phyloP scores from a whole-genome alignment of 164 flowering plant genomes.

The Tinospora cordifolia region DNA sequence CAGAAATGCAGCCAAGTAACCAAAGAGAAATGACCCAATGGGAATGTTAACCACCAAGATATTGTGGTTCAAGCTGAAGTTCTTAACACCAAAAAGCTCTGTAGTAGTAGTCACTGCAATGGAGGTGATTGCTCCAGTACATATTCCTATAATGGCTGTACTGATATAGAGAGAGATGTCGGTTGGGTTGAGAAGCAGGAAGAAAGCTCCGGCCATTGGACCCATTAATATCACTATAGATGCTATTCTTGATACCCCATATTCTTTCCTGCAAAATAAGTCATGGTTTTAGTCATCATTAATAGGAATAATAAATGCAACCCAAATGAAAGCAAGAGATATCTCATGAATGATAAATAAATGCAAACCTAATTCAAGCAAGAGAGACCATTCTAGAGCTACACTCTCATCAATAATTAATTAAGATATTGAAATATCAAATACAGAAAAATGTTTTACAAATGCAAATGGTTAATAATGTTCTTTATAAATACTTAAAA shows the following conservation, averaged over 20 bases:
- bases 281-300: neutral
- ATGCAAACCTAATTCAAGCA: too few relatives aligned
- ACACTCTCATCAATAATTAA: too few relatives aligned
- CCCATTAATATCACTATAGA: constrained; percentile 41
- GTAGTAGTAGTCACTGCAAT: constrained; percentile 57
- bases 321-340: too few relatives aligned
- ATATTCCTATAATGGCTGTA: constrained; percentile 68
- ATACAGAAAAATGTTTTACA: too few relatives aligned
- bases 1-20: constrained; percentile 51
- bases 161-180: constrained; percentile 40
- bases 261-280: constrained; percentile 35
- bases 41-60: constrained; percentile 76
- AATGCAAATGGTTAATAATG: too few relatives aligned
- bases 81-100: constrained; percentile 68
- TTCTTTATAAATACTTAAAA: too few relatives aligned
- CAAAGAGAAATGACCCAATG: constrained; percentile 69
- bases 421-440: too few relatives aligned
- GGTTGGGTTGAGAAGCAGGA: constrained; percentile 23
- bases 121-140: constrained; percentile 73
- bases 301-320: neutral
- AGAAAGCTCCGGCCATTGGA: constrained; percentile 58
- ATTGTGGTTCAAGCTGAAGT: constrained; percentile 80
- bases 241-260: constrained; percentile 46
- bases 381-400: too few relatives aligned
- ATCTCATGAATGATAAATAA: too few relatives aligned